Conservation (phyloP, 139 green algal genomes). For the Chlorella vulgaris region DNA sequence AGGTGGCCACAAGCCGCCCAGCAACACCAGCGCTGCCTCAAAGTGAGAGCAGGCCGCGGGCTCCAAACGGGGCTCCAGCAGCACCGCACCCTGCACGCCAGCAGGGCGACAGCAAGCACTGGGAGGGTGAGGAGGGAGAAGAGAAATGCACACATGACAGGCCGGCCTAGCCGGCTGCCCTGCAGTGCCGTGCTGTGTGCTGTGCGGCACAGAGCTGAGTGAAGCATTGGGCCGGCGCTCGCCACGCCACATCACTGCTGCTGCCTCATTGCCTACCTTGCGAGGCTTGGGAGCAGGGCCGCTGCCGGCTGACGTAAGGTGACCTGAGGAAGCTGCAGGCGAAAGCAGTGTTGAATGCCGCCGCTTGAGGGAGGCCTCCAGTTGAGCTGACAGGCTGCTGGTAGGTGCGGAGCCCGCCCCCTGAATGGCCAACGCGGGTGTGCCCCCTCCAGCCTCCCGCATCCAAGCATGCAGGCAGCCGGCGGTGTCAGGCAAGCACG, state of each 20-base stretch:
- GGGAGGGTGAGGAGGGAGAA: background rate
- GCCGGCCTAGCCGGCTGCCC: background rate
- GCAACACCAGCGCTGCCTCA: slow-evolving; percentile 71
- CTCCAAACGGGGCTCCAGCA: slow-evolving; percentile 50
- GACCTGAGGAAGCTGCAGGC: background rate
- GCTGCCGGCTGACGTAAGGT: slow-evolving; percentile 3
- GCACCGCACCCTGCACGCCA: slow-evolving; percentile 53
- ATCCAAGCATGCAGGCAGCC: slow-evolving; percentile 36
- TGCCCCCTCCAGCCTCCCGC: background rate
- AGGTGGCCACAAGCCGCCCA: slow-evolving; percentile 78
- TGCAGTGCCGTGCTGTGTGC: background rate
- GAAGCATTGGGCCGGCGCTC: too few relatives aligned
- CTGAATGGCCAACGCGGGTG: background rate
- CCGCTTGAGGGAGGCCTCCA: background rate
- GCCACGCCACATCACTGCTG: too few relatives aligned
- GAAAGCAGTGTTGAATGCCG: background rate
- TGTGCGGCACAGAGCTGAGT: background rate
- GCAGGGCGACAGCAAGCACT: background rate
- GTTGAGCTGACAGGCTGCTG: slow-evolving; percentile 6
- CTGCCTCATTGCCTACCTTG: background rate
- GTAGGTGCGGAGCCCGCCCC: background rate
- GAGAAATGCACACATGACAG: background rate
- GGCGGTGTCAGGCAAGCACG: slow-evolving; percentile 20
- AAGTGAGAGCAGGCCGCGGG: slow-evolving; percentile 60
- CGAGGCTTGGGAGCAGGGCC: background rate